These are phyloP conservation scores for Cyamopsis tetragonoloba DNA, from an alignment of 306 rosid species.

Conservation along the genomic window DNA sequence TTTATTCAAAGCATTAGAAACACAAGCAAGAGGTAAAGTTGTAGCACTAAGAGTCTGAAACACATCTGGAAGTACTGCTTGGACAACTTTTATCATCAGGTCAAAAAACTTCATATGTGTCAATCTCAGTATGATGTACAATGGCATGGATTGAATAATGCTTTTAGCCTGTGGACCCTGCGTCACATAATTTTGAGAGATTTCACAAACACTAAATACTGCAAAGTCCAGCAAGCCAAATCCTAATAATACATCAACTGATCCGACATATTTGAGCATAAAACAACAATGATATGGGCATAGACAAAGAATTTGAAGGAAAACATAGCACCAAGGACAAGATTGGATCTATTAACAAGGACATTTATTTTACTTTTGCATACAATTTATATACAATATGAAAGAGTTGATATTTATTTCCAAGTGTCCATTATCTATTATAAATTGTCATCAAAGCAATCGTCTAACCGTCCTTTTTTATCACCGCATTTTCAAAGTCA, in stretches of 20 bases:
- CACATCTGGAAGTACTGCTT: constrained; percentile 36
- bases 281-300: constrained; percentile 3
- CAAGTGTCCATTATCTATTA: background rate
- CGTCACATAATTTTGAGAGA: constrained; percentile 37
- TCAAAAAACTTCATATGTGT: constrained; percentile 27
- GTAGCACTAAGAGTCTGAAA: constrained; percentile 44
- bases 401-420: background rate
- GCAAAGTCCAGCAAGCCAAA: constrained; percentile 13
- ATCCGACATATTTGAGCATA: constrained; percentile 9
- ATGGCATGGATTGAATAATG: constrained; percentile 38
- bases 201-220: background rate
- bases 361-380: background rate
- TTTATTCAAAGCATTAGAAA: constrained; percentile 73
- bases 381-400: background rate
- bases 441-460: background rate
- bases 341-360: background rate
- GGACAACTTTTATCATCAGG: constrained; percentile 40
- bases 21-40: constrained; percentile 73
- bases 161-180: constrained; percentile 52
- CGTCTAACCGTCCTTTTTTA: background rate
- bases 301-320: background rate
- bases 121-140: constrained; percentile 49
- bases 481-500: background rate
- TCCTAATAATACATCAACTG: constrained; percentile 7
- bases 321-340: constrained; percentile 12